Evolutionary conservation across 2,329 filamentous ascomycete genomes (phyloP).

Genomic region (Microcyclospora tardicrescens): DNA sequence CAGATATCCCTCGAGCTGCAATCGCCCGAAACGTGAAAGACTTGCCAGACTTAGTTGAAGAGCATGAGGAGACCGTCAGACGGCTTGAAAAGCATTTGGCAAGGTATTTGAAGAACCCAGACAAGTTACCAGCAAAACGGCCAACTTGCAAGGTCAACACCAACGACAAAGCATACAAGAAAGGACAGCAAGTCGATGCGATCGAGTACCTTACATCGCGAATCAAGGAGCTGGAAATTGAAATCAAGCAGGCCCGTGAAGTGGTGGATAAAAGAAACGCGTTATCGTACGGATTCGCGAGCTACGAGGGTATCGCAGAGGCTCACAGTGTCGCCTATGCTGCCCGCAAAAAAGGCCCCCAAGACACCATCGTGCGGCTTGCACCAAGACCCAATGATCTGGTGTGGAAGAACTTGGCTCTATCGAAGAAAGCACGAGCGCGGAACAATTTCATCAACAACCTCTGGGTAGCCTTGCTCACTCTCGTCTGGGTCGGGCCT

Average conservation of each 20-base stretch:
- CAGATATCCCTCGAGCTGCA: slow-evolving; percentile 64
- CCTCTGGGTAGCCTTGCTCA: slow-evolving; percentile 70
- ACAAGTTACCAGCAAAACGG: slow-evolving; percentile 60
- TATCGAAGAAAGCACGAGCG: slow-evolving; percentile 54
- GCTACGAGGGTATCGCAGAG: slow-evolving; percentile 76
- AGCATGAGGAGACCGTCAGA: slow-evolving; percentile 70
- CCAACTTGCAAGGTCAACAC: slow-evolving; percentile 71
- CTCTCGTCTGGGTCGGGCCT: slow-evolving; percentile 74
- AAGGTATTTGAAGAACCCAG: slow-evolving; percentile 80
- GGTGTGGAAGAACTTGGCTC: slow-evolving; percentile 85
- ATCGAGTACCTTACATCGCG: slow-evolving; percentile 85
- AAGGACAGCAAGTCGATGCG: slow-evolving; percentile 70
- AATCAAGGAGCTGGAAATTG: slow-evolving; percentile 67
- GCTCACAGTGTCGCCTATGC: slow-evolving; percentile 79
- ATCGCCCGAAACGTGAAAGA: slow-evolving; percentile 88
- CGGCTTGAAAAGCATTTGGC: slow-evolving; percentile 72
- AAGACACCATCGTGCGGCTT: slow-evolving; percentile 62
- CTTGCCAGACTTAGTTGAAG: slow-evolving; percentile 68
- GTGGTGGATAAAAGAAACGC: slow-evolving; percentile 78
- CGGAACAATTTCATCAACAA: slow-evolving; percentile 68
- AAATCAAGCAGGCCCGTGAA: slow-evolving; percentile 71
- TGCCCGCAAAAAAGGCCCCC: slow-evolving; percentile 65
- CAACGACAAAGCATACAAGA: slow-evolving; percentile 54
- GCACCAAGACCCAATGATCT: slow-evolving; percentile 83
- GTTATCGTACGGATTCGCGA: slow-evolving; percentile 87